Evolutionary conservation across 164 flowering plant species (phyloP), one percentile per base, ranked within the genome.

Genomic region (Chimonanthus salicifolius): DNA sequence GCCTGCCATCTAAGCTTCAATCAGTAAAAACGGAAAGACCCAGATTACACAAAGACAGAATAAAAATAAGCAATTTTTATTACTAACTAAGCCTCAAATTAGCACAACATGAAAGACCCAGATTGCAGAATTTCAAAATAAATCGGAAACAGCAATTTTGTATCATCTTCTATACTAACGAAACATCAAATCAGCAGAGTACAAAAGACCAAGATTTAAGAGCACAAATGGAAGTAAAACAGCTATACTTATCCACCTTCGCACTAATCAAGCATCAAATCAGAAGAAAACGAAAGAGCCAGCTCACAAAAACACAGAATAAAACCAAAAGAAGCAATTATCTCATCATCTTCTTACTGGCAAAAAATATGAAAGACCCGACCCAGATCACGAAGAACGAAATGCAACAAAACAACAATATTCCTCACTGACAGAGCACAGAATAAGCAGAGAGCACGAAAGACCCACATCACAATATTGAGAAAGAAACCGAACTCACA

Each of bases 391-490:
- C 4, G 16, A 54, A 33, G 33, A 0, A 33, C 33, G 33, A 13
- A 54, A 54, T 54, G 60, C n/a, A 54, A 54, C 60, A 54, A 54
- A 54, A 54, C 16, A 54, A 4, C 60, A 54, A 54, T 10, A 54
- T 54, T 54, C 16, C n/a, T 54, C 10, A n/a, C 11, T 54, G 16
- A 54, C 60, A 54, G 16, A 54, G 60, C 60, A 54, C 5, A 13
- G 16, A 54, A 11, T 54, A 13, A 15, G 60, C 11, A 54, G 11
- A 54, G 11, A 54, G 16, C 11, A 20, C 58, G 47, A 62, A 51
- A 10, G 60, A 74, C 78, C 77, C 77, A 79, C 77, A 80, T 75
- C 74, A 50, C 8, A 54, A 54, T 54, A 54, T 54, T n/a, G 16
- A 54, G 16, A 13, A 13, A 54, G 16, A 54, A 13, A 13, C 11